A percentile compares a stretch with the other conserved stretches of the same genome.
phyloP scores from a whole-genome alignment of 176 grass and related monocot species.

The Melocanna baccifera region DNA sequence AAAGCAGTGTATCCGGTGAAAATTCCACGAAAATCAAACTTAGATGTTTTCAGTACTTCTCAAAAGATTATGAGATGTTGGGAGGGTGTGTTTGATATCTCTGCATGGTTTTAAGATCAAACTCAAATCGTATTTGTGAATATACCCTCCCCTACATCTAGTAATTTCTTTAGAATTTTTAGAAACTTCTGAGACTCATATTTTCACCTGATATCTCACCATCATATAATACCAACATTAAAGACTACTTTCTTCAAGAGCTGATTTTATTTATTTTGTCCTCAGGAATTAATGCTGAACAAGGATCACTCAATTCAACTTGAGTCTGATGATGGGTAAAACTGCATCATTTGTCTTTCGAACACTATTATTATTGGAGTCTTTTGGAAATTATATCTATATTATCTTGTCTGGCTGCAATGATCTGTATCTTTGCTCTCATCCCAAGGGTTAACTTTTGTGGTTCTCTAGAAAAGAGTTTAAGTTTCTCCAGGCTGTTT shows the following conservation, averaged over 20 bases:
- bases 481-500: slow-evolving; percentile 14
- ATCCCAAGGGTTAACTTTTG: not conserved
- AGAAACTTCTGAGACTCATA: not conserved
- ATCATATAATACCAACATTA: not conserved
- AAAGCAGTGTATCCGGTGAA: not conserved
- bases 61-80: not conserved
- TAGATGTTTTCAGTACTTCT: not conserved
- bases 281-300: slow-evolving; percentile 78
- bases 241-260: not conserved
- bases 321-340: slow-evolving; percentile 66
- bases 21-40: not conserved
- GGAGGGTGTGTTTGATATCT: not conserved
- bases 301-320: slow-evolving; percentile 67
- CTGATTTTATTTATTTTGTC: slow-evolving; percentile 35
- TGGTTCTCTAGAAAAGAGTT: not conserved
- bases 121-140: not conserved
- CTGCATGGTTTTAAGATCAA: not conserved
- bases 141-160: not conserved
- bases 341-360: slow-evolving; percentile 17
- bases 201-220: not conserved
- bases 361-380: not conserved
- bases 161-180: not conserved
- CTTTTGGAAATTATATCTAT: not conserved
- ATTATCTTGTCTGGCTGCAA: not conserved
- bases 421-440: not conserved